Evolutionary conservation across 129 eudicot genomes (phyloP), one percentile per base, ranked within the genome.

Genomic region (Smallanthus sonchifolius): DNA sequence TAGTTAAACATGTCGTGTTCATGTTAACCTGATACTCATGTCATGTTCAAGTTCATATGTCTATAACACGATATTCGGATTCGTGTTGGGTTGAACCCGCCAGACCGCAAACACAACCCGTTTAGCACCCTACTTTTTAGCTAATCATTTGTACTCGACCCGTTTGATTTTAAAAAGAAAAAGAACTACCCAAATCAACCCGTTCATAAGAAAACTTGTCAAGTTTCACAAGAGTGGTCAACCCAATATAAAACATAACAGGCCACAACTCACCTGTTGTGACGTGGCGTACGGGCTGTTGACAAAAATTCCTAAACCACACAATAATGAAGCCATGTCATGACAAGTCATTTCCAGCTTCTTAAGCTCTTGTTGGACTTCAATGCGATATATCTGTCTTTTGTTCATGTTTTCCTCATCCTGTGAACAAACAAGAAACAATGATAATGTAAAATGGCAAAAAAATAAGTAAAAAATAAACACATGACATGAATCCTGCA

Each of bases 241-340:
- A 42, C 47, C 13, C 13, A 6, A 42, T 1, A n/a, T 51, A 15
- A 51, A 30, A 9, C 13, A 55, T 19, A 55, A 20, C 15, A 0
- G 2, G 66, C 17, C 36, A 56, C 24, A 60, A 71, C 84, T 70
- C 70, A 87, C 98, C 83, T 92, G 90, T 39, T 84, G 64, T 73
- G 87, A 72, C 42, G 70, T 56, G 35, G 87, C 84, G 52, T 52
- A 30, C 20, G 80, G 59, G 61, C 75, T 79, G 20, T 80, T 79
- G 60, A 74, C 77, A 30, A 67, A 60, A 38, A 88, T 77, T 57
- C 97, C 98, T 76, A 94, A 64, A 20, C 68, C 75, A 16, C 82
- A 82, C 78, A 94, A 78, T 54, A 94, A 72, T 3, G 93, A 87
- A 65, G 93, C 77, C 96, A 88, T 90, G 75, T 88, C 86, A 60